These are phyloP conservation scores for Draba incana DNA, from an alignment of 345 rosid species.

Conservation along the genomic window DNA sequence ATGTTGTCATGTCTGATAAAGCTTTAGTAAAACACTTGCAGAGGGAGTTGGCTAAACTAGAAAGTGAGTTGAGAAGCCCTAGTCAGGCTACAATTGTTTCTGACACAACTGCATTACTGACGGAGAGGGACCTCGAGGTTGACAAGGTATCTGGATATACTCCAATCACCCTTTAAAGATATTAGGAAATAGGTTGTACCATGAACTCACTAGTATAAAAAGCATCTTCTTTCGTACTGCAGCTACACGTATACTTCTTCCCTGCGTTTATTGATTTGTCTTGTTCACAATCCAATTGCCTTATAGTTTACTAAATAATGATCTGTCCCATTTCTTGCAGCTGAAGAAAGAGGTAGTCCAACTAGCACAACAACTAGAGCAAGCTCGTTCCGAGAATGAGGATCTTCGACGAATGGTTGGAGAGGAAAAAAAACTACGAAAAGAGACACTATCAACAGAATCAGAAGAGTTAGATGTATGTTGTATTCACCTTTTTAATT, in stretches of 20 bases:
- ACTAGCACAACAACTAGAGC: conserved; percentile 55
- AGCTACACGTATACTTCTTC: conserved; percentile 10
- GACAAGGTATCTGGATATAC: conserved; percentile 55
- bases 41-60: conserved; percentile 84
- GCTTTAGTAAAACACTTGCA: conserved; percentile 83
- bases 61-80: conserved; percentile 62
- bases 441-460: conserved; percentile 40
- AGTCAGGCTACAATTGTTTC: conserved; percentile 42
- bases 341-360: conserved; percentile 60
- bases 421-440: conserved; percentile 36
- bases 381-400: conserved; percentile 60
- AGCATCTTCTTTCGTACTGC: conserved; percentile 17
- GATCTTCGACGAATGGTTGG: conserved; percentile 47
- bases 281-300: conserved; percentile 20
- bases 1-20: conserved; percentile 86
- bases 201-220: conserved; percentile 4
- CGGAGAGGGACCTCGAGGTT: conserved; percentile 74
- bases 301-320: too few relatives aligned
- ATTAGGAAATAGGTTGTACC: conserved; percentile 15
- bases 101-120: conserved; percentile 51
- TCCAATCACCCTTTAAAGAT: conserved; percentile 6
- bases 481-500: neutral
- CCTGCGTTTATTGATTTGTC: conserved; percentile 14
- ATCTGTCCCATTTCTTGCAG: conserved; percentile 42
- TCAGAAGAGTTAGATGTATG: conserved; percentile 38